Evolutionary conservation across 2,329 filamentous ascomycete genomes (phyloP).

Genomic region (Lasiodiplodia gonubiensis): DNA sequence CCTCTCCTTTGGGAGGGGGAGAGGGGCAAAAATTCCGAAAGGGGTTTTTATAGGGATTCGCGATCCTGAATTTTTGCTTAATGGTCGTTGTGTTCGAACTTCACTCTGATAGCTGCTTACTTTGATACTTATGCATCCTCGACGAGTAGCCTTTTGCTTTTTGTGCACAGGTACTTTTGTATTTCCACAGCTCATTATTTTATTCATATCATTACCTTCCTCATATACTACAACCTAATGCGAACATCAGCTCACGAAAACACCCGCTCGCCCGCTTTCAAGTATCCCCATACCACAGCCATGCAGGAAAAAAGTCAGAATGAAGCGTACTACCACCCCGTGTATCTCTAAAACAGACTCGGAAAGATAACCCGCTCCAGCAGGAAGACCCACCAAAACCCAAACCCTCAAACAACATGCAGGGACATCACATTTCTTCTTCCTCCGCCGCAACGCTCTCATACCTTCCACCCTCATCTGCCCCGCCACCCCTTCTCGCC

Average conservation of each 20-base stretch:
- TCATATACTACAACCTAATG: background rate
- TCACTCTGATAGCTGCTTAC: too few relatives aligned
- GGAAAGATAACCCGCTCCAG: background rate
- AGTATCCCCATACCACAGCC: background rate
- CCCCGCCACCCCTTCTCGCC: constrained; percentile 48
- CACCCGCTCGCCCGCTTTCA: background rate
- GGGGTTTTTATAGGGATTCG: background rate
- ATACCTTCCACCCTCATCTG: constrained; percentile 16
- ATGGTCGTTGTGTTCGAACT: background rate
- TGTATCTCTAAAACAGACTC: background rate
- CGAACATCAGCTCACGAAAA: background rate
- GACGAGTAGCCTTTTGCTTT: background rate
- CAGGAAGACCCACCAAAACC: background rate
- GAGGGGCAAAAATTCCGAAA: background rate
- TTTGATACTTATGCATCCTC: too few relatives aligned
- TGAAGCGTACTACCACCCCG: background rate
- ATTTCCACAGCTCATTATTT: background rate
- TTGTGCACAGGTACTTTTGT: background rate
- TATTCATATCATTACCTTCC: background rate
- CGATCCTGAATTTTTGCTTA: background rate
- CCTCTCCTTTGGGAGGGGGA: background rate
- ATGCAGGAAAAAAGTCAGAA: background rate
- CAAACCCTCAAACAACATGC: background rate
- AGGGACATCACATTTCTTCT: background rate
- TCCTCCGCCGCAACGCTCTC: constrained; percentile 29